Evolutionary conservation across 805 yeast species (phyloP), one percentile per base, ranked within the genome.

Genomic region (Ogataea thermomethanolica): DNA sequence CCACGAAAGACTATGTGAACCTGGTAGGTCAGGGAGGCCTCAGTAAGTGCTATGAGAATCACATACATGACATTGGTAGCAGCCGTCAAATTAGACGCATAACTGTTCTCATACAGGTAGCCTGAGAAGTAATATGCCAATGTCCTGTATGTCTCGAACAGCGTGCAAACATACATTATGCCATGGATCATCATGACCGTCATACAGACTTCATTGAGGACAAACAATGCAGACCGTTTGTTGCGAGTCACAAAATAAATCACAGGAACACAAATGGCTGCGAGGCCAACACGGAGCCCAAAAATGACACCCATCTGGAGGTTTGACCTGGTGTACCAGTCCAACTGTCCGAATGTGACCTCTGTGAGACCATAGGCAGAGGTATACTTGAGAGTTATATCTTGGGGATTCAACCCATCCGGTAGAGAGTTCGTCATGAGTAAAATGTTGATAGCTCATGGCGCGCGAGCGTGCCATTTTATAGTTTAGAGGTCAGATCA

Each of bases 1-100:
- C 75, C 68, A 41, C 74, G 70, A 65, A 86, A 86, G 35, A 93
- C 79, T 24, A 83, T 74, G 46, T 69, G 72, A 7, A 84, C 75
- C 64, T 91, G 98, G 55, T 78, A 78, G 2, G 80, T 69, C 54
- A 91, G 62, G 0, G 93, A 81, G 0, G 66, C 46, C 58, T 87
- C 84, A 39, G 90, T 75, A 8, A 76, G 65, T 0, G 71, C 63
- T 13, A 86, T 71, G 31, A 88, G 62, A 9, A 88, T 45, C 4
- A 80, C 69, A 47, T 80, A 80, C 42, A 84, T 61, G 3, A 78
- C 69, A 51, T 79, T 76, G 0, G 87, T 66, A 3, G 84, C 85
- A 8, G 80, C 74, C n/a, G 80, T 71, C 5, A 76, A 56, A 34
- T 67, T 71, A 31, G 69, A 64, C 21, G 74, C 73, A 9, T 50